These are phyloP conservation scores for Infundibulicybe gibba DNA, from an alignment of 768 basidiomycete genomes.

Conservation along the genomic window DNA sequence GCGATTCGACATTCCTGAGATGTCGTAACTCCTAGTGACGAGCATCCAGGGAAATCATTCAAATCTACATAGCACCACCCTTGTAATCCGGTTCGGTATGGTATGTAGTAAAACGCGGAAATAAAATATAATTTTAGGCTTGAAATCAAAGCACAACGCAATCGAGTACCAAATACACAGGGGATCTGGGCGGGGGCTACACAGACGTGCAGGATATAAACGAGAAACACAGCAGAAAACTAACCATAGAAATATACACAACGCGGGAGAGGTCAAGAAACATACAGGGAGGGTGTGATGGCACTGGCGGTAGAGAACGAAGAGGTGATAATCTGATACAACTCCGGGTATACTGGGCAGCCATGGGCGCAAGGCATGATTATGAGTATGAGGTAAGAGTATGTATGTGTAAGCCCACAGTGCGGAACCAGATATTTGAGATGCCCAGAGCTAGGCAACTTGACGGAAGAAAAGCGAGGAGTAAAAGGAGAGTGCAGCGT, in stretches of 20 bases:
- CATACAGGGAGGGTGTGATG: slow-evolving; percentile 1
- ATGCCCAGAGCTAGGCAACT: background rate
- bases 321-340: slow-evolving; percentile 9
- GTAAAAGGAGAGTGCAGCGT: slow-evolving; percentile 17
- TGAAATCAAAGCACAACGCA: too few species aligned
- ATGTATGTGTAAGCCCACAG: background rate
- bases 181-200: too few species aligned
- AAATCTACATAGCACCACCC: too few species aligned
- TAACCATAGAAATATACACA: too few species aligned
- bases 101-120: too few species aligned
- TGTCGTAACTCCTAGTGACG: too few species aligned
- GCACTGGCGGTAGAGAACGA: slow-evolving; percentile 4
- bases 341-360: slow-evolving; percentile 5
- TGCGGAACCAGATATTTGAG: background rate
- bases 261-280: background rate
- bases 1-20: too few species aligned
- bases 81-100: too few species aligned
- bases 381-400: background rate
- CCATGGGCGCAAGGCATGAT: background rate
- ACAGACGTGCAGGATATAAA: too few species aligned
- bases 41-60: too few species aligned
- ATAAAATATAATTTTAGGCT: too few species aligned
- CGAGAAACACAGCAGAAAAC: background rate
- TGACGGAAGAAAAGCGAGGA: slow-evolving; percentile 7
- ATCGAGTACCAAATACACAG: too few species aligned